Conservation (phyloP, 2,329 filamentous ascomycete species). For the Didymellaceae sp. region DNA sequence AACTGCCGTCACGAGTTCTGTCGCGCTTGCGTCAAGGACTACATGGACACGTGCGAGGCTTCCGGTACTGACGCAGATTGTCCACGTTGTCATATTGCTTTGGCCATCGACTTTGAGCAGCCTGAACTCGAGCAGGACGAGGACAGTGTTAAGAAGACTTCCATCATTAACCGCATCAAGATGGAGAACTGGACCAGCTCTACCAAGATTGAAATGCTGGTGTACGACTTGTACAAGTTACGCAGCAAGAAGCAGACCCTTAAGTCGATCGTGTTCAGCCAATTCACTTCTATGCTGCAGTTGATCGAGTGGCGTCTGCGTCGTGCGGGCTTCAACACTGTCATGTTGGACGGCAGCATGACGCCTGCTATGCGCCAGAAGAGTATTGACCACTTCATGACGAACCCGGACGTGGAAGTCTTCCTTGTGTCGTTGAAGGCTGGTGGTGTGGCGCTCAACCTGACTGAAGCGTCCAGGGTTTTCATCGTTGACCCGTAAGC, state of each 20-base stretch:
- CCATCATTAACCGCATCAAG: constrained; percentile 97
- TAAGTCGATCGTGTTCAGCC: constrained; percentile 97
- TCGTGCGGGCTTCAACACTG: constrained; percentile 95
- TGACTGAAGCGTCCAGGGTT: constrained; percentile 92
- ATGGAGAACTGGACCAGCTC: constrained; percentile 99
- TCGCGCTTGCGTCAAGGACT: constrained; percentile 78
- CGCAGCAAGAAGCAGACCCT: constrained; percentile 91
- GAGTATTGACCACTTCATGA: constrained; percentile 97
- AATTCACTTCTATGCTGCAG: constrained; percentile 97
- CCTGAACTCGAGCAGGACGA: constrained; percentile 94
- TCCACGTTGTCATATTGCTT: constrained; percentile 86
- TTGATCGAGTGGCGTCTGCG: constrained; percentile 96
- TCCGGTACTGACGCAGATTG: constrained; percentile 70
- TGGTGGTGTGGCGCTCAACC: constrained; percentile 90
- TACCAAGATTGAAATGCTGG: constrained; percentile 95
- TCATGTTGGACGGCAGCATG: constrained; percentile 98
- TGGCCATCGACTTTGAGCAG: constrained; percentile 92
- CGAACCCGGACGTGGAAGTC: constrained; percentile 88
- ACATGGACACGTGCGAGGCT: constrained; percentile 77
- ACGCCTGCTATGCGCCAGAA: constrained; percentile 90
- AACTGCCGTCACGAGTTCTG: constrained; percentile 94
- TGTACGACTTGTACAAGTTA: constrained; percentile 91
- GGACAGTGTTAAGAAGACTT: constrained; percentile 85
- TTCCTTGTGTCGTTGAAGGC: constrained; percentile 97
- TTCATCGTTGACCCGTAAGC: constrained; percentile 94